A percentile compares a stretch with the other conserved stretches of the same genome.
phyloP scores from a whole-genome alignment of 208 protist genomes.

The Porcisia deanei region DNA sequence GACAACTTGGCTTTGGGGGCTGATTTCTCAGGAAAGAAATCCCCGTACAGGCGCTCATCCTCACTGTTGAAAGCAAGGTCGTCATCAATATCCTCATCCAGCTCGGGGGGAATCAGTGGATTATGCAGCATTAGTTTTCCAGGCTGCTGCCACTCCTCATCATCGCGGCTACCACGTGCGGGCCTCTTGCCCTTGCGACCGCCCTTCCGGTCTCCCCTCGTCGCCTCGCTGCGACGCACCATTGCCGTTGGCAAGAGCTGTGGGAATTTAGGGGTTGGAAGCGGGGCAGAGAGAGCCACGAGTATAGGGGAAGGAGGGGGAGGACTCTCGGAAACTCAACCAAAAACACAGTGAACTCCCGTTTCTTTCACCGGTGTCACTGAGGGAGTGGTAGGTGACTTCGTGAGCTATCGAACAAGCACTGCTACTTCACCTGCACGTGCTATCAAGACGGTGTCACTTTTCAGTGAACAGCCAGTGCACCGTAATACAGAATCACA shows the following conservation, averaged over 20 bases:
- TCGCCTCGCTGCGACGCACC: slow-evolving; percentile 19
- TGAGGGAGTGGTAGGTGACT: neutral
- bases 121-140: slow-evolving; percentile 81
- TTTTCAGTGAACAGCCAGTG: neutral
- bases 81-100: slow-evolving; percentile 92
- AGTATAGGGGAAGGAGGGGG: neutral
- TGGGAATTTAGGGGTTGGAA: neutral
- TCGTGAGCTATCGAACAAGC: neutral
- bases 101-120: slow-evolving; percentile 78
- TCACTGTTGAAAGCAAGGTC: slow-evolving; percentile 92
- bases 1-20: slow-evolving; percentile 18
- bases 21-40: slow-evolving; percentile 61
- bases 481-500: neutral
- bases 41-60: slow-evolving; percentile 85
- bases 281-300: neutral
- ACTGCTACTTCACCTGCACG: neutral
- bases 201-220: slow-evolving; percentile 11
- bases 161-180: slow-evolving; percentile 16
- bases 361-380: neutral
- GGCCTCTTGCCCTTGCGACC: slow-evolving; percentile 11
- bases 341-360: neutral
- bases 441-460: neutral
- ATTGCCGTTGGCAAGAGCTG: neutral
- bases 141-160: slow-evolving; percentile 46
- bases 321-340: neutral